Conservation (phyloP, 2,329 filamentous ascomycete species). For the Diaporthe sp. region DNA sequence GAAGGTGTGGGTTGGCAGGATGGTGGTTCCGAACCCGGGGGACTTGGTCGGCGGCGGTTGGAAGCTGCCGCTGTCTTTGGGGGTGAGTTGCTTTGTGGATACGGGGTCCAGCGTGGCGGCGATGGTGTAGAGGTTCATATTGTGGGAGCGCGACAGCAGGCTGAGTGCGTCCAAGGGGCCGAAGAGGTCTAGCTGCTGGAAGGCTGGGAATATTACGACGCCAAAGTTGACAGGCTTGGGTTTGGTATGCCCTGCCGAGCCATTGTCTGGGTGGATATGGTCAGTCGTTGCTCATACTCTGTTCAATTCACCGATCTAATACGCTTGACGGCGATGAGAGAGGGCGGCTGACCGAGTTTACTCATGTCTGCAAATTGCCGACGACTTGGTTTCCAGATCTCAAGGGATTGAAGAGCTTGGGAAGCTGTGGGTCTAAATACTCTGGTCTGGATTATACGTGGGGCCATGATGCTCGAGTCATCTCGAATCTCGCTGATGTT, state of each 20-base stretch:
- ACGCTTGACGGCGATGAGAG: no score
- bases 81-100: constrained; percentile 23
- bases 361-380: background rate
- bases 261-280: background rate
- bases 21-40: constrained; percentile 12
- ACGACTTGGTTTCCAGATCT: background rate
- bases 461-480: background rate
- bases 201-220: constrained; percentile 41
- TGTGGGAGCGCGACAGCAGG: constrained; percentile 36
- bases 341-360: background rate
- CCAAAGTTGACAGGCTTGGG: constrained; percentile 35
- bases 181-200: constrained; percentile 43
- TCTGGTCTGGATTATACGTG: no score
- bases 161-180: constrained; percentile 42
- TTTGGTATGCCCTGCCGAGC: background rate
- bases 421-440: background rate
- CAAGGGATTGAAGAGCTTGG: background rate
- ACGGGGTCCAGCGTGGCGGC: constrained; percentile 39
- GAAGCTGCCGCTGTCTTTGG: background rate
- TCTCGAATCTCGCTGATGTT: background rate
- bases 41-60: background rate
- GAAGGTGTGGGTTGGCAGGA: constrained; percentile 63
- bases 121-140: constrained; percentile 39
- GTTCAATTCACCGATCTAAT: background rate
- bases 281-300: background rate